Conservation (phyloP, 108 stramenopile genomes). For the Mediolabrus comicus region DNA sequence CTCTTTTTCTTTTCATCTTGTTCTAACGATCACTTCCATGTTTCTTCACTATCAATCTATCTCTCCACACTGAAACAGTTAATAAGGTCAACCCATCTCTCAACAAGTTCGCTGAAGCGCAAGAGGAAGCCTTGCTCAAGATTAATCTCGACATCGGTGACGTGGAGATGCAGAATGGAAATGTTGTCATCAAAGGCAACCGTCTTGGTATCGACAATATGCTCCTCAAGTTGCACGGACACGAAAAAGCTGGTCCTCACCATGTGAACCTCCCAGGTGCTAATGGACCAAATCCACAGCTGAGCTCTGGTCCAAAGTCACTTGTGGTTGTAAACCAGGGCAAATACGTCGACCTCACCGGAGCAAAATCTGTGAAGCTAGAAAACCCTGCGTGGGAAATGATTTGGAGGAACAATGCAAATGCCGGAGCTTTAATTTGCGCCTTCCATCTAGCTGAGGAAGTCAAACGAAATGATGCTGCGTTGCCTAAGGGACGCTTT, state of each 20-base stretch:
- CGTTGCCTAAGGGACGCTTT: slow-evolving; percentile 50
- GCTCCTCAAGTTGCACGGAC: slow-evolving; percentile 32
- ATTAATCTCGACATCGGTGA: slow-evolving; percentile 43
- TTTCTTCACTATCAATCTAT: neutral
- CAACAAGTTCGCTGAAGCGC: slow-evolving; percentile 24
- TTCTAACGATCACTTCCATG: neutral
- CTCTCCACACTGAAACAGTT: slow-evolving; percentile 6
- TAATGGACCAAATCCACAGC: slow-evolving; percentile 64
- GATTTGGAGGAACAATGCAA: slow-evolving; percentile 54
- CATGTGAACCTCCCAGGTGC: slow-evolving; percentile 57
- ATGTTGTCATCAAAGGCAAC: neutral
- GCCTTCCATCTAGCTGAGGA: slow-evolving; percentile 60
- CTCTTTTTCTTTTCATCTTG: neutral
- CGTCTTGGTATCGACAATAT: slow-evolving; percentile 43
- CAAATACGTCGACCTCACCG: slow-evolving; percentile 42
- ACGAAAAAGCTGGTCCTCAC: slow-evolving; percentile 6
- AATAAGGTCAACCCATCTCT: slow-evolving; percentile 40
- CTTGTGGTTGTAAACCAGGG: slow-evolving; percentile 39
- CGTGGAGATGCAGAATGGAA: slow-evolving; percentile 6
- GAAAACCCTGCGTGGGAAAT: slow-evolving; percentile 68
- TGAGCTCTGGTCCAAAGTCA: slow-evolving; percentile 50
- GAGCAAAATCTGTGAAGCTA: slow-evolving; percentile 32
- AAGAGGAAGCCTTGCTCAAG: slow-evolving; percentile 34
- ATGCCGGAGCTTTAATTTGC: slow-evolving; percentile 55
- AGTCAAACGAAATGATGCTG: slow-evolving; percentile 51